These are phyloP conservation scores for Fusarium sp. DNA, from an alignment of 2,329 filamentous ascomycete species.

Conservation along the genomic window DNA sequence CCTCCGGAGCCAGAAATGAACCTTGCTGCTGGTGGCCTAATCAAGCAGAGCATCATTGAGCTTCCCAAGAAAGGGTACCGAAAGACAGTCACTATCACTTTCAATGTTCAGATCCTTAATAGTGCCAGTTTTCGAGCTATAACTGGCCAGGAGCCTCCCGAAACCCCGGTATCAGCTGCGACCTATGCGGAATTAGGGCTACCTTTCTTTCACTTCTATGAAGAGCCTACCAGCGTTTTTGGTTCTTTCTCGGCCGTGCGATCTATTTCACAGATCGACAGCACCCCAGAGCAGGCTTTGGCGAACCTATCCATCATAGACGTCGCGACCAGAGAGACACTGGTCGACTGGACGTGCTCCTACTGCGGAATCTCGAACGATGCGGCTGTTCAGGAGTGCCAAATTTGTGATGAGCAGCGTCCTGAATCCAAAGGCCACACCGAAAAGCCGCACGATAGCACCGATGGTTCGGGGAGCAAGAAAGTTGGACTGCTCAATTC, in stretches of 20 bases:
- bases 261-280: neutral
- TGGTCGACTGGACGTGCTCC: neutral
- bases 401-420: too few species aligned
- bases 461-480: too few species aligned
- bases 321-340: neutral
- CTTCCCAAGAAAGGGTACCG: neutral
- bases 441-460: too few species aligned
- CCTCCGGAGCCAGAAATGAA: conserved; percentile 1
- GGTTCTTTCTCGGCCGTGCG: neutral
- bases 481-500: neutral
- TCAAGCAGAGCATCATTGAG: conserved; percentile 4
- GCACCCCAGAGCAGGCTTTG: neutral
- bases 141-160: neutral
- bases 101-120: conserved; percentile 27
- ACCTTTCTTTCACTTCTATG: conserved; percentile 7
- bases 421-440: too few species aligned
- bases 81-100: neutral
- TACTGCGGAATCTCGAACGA: neutral
- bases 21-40: conserved; percentile 7
- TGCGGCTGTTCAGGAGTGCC: too few species aligned
- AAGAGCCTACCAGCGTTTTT: neutral
- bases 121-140: neutral
- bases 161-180: neutral
- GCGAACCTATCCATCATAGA: neutral
- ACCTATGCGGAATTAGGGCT: neutral